phyloP scores from a whole-genome alignment of 2,329 filamentous ascomycete genomes.

The Ceratocystis variospora region DNA sequence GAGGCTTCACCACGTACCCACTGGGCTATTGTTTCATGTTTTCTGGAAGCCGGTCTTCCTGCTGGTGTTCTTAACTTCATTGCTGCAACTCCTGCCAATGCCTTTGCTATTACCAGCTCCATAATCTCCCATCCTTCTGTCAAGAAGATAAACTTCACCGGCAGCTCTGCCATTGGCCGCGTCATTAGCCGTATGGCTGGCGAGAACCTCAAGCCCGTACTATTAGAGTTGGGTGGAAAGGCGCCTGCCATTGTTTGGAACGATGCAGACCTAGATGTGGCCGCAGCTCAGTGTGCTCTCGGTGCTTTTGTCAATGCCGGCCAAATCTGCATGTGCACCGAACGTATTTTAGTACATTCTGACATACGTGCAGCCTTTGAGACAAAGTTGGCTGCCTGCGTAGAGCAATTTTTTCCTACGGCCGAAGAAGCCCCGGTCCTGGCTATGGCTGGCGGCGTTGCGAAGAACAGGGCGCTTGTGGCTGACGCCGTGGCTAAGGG shows the following conservation, averaged over 20 bases:
- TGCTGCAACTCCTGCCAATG: conserved; percentile 50
- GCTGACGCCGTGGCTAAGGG: conserved; percentile 56
- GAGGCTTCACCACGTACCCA: conserved; percentile 53
- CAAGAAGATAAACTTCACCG: conserved; percentile 79
- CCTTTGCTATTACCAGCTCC: conserved; percentile 49
- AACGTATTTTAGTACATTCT: conserved; percentile 51
- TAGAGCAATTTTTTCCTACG: conserved; percentile 35
- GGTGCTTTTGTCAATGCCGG: conserved; percentile 62
- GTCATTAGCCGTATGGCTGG: conserved; percentile 59
- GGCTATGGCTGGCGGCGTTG: conserved; percentile 51
- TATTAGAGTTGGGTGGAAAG: conserved; percentile 76
- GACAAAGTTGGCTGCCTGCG: conserved; percentile 29
- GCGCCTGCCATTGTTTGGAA: conserved; percentile 64
- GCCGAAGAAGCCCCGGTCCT: conserved; percentile 53
- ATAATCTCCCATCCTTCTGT: conserved; percentile 54
- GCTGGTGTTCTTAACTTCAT: conserved; percentile 61
- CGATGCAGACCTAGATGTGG: conserved; percentile 62
- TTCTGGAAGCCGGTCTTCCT: conserved; percentile 64
- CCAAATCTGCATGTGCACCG: conserved; percentile 78
- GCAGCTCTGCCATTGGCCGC: conserved; percentile 57
- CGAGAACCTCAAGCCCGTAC: conserved; percentile 60
- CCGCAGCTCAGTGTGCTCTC: conserved; percentile 52
- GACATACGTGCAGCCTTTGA: conserved; percentile 35
- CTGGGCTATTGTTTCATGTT: conserved; percentile 47
- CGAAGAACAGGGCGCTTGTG: conserved; percentile 53